Evolutionary conservation across 768 basidiomycete species (phyloP), one percentile per base, ranked within the genome.

Genomic region (Bullera alba): DNA sequence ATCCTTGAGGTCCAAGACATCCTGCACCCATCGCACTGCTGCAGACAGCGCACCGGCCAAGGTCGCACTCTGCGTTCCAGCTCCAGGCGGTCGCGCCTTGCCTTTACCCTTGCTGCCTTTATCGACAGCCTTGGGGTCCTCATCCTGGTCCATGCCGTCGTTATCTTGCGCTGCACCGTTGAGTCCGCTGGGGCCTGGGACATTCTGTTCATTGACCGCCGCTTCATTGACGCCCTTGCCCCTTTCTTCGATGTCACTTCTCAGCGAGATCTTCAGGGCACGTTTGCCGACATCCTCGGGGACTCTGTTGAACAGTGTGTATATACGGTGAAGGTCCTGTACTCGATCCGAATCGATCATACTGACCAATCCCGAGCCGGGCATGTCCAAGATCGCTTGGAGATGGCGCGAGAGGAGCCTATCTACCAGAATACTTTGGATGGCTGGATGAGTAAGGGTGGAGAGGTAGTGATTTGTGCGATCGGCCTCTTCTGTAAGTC

Each of bases 11-110:
- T 84, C 82, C 12, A 99, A 76, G 15, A 95, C 85, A 58, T 85
- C 83, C 69, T 93, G 84, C 0, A 97, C 93, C 95, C 95, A 99
- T 67, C 81, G 83, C 48, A 93, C 74, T 4, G 93, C 95, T 25
- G 80, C 62, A 12, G 75, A 69, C 19, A 83, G 72, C 0, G 82
- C 73, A 51, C 75, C 60, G 22, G 53, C 45, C 5, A 37, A 53
- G 12, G 49, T 37, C 2, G 48, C 35, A 14, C 41, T 35, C 0
- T 47, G 17, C 36, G 22, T 36, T 21, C n/a, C 42, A 34, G 54
- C 51, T 16, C 45, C 37, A n/a, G n/a, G n/a, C n/a, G n/a, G n/a
- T 41, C 76, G 79, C 53, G 68, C 76, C 72, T 79, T 84, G 22
- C 76, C 78, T 75, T 79, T 87, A 47, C 72, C 78, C 60, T 70